A percentile compares a stretch with the other conserved stretches of the same genome.
Evolutionary conservation across 208 protist genomes (phyloP).

Genomic region (Acanthamoeba castellanii): DNA sequence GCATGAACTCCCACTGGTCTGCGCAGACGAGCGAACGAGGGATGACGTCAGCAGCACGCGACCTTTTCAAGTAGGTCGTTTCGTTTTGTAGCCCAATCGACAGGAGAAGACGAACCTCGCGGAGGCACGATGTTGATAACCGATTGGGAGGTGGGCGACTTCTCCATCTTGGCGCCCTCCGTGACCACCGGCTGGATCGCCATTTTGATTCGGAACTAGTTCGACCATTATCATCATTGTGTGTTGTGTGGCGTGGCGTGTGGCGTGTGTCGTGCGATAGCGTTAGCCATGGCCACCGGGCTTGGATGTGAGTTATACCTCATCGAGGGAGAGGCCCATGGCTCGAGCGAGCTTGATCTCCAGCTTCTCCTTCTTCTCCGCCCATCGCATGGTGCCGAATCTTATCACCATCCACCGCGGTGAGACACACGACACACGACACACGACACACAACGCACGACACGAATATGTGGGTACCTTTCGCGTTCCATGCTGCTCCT

Average conservation of each 20-base stretch:
- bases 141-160: slow-evolving; percentile 33
- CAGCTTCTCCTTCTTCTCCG: neutral
- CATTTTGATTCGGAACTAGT: neutral
- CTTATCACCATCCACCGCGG: neutral
- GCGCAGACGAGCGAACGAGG: neutral
- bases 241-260: too few relatives aligned
- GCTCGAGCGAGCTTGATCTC: slow-evolving; percentile 16
- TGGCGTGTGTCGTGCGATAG: neutral
- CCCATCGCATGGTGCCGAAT: slow-evolving; percentile 10
- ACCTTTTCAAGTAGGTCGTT: too few relatives aligned
- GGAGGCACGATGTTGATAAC: slow-evolving; percentile 33
- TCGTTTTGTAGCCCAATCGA: too few relatives aligned
- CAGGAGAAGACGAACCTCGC: neutral
- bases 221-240: too few relatives aligned
- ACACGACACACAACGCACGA: neutral
- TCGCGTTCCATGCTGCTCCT: neutral
- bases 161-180: slow-evolving; percentile 16
- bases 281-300: too few relatives aligned
- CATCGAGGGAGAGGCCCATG: neutral
- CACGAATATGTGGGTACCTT: too few relatives aligned
- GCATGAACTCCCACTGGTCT: slow-evolving; percentile 24
- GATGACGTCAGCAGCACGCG: too few relatives aligned
- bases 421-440: neutral
- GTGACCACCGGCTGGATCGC: neutral
- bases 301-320: neutral